phyloP scores from a whole-genome alignment of 441 rosid species.

The Populus hybrid region DNA sequence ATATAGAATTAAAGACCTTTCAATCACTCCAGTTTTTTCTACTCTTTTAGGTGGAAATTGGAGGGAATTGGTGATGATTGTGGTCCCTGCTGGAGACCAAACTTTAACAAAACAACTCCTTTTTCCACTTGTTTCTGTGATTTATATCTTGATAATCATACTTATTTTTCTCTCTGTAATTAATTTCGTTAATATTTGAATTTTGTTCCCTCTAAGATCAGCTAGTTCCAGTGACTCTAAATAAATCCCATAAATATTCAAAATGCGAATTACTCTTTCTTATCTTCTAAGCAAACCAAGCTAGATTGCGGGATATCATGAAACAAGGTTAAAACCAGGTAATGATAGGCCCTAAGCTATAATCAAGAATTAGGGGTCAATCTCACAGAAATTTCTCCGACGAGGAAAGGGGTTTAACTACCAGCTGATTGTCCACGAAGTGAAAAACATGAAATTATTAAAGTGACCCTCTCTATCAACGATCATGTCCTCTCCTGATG shows the following conservation, averaged over 20 bases:
- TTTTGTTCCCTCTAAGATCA: background rate
- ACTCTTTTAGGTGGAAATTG: conserved; percentile 31
- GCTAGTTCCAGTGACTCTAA: background rate
- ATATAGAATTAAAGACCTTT: conserved; percentile 23
- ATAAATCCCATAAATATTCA: background rate
- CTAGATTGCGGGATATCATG: background rate
- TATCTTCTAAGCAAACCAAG: conserved; percentile 21
- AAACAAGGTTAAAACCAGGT: background rate
- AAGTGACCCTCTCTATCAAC: background rate
- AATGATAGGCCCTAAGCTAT: background rate
- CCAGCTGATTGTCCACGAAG: background rate
- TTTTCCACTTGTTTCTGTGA: background rate
- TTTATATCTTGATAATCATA: background rate
- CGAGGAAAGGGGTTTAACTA: background rate
- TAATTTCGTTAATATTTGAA: background rate
- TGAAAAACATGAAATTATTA: background rate
- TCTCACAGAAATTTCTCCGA: background rate
- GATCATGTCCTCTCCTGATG: background rate
- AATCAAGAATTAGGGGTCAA: background rate
- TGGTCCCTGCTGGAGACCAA: conserved; percentile 19
- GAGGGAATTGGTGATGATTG: conserved; percentile 25
- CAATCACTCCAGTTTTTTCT: background rate
- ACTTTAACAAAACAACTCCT: conserved; percentile 2
- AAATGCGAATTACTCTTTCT: background rate
- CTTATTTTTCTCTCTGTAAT: conserved; percentile 3